Evolutionary conservation across 2,329 filamentous ascomycete genomes (phyloP).

Genomic region (Dothideomycetes sp.): DNA sequence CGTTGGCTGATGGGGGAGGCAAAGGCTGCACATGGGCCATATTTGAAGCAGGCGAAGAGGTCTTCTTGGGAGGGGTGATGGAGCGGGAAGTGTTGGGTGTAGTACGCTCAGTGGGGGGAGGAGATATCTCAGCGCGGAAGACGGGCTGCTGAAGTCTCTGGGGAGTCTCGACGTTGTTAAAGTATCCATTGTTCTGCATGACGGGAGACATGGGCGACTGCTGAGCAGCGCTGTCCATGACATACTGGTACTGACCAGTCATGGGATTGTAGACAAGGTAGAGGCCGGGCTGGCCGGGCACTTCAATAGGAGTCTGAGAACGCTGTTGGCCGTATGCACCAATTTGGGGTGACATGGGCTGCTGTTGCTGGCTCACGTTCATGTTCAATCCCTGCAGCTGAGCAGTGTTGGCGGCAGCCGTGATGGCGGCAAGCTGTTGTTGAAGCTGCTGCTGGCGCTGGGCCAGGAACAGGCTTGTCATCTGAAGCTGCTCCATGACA

Average conservation of each 20-base stretch:
- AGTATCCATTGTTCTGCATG: slow-evolving; percentile 18
- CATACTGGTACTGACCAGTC: slow-evolving; percentile 75
- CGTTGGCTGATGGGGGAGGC: slow-evolving; percentile 79
- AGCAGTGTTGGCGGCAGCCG: slow-evolving; percentile 59
- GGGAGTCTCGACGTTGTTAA: slow-evolving; percentile 13
- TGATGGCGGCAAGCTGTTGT: slow-evolving; percentile 80
- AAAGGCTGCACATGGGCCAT: slow-evolving; percentile 59
- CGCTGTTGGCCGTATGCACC: slow-evolving; percentile 59
- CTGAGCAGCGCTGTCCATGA: slow-evolving; percentile 57
- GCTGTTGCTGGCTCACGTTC: slow-evolving; percentile 44
- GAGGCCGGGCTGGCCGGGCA: slow-evolving; percentile 63
- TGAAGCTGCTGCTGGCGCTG: slow-evolving; percentile 93
- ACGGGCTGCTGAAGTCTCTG: slow-evolving; percentile 34
- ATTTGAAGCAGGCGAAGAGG: slow-evolving; percentile 52
- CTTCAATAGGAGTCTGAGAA: slow-evolving; percentile 56
- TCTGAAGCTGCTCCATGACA: slow-evolving; percentile 78
- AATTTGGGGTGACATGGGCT: slow-evolving; percentile 44
- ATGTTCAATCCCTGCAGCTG: slow-evolving; percentile 72
- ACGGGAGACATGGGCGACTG: slow-evolving; percentile 32
- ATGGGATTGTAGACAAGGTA: slow-evolving; percentile 77
- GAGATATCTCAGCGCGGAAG: slow-evolving; percentile 73
- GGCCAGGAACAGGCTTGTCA: slow-evolving; percentile 83
- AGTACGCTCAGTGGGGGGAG: slow-evolving; percentile 52
- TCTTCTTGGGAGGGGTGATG: slow-evolving; percentile 52
- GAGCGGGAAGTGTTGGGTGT: slow-evolving; percentile 49